A percentile compares a stretch with the other conserved stretches of the same genome.
phyloP scores from a whole-genome alignment of 768 basidiomycete species.

The Exidia glandulosa region DNA sequence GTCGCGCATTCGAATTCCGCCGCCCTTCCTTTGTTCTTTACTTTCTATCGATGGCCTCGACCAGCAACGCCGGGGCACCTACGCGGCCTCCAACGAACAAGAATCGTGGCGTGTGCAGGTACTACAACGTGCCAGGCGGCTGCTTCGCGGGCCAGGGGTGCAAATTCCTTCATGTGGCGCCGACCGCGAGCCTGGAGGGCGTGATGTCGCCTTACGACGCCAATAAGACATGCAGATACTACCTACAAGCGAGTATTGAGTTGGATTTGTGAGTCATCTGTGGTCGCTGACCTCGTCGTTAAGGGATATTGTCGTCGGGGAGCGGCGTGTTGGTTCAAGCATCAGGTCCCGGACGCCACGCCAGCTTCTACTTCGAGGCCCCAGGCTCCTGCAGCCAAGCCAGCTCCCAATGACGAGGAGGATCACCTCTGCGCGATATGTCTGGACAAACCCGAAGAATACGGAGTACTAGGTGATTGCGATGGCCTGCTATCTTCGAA shows the following conservation, averaged over 20 bases:
- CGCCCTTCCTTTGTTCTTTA: too few species aligned
- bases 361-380: constrained; percentile 8
- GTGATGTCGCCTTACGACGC: constrained; percentile 56
- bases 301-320: constrained; percentile 64
- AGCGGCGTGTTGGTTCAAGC: constrained; percentile 66
- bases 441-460: constrained; percentile 57
- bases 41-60: too few species aligned
- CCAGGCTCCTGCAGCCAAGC: background rate
- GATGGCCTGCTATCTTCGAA: constrained; percentile 7
- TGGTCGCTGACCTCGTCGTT: background rate
- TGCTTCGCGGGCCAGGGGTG: constrained; percentile 59
- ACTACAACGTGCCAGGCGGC: constrained; percentile 51
- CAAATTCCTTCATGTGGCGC: constrained; percentile 64
- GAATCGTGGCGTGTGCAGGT: constrained; percentile 59
- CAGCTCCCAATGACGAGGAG: constrained; percentile 31
- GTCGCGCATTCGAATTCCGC: too few species aligned
- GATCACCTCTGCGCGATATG: constrained; percentile 60
- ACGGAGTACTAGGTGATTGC: constrained; percentile 59
- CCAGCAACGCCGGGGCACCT: too few species aligned
- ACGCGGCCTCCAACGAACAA: constrained; percentile 58
- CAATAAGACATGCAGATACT: constrained; percentile 58
- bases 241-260: constrained; percentile 34
- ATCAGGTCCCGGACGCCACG: constrained; percentile 29
- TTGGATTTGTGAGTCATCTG: too few species aligned
- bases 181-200: constrained; percentile 19